Conservation (phyloP, 176 grass and related monocot species). For the Zea mays region DNA sequence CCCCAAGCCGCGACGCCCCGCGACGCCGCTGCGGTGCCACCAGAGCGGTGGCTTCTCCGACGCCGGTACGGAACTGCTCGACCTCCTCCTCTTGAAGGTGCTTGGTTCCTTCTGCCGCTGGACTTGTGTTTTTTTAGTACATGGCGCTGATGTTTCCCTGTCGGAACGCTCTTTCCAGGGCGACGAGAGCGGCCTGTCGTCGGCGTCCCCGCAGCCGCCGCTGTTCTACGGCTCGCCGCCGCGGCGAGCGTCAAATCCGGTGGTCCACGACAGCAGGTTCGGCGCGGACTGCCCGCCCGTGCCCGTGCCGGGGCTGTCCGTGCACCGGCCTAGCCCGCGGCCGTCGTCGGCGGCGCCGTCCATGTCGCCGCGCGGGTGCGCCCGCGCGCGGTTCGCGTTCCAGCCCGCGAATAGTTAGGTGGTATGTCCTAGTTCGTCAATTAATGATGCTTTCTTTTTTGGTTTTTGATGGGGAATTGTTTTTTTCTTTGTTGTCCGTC, state of each 20-base stretch:
- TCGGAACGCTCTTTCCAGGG: too few species aligned
- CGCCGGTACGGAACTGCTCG: constrained; percentile 62
- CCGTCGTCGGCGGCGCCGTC: not conserved
- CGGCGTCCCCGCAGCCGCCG: constrained; percentile 62
- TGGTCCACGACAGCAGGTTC: constrained; percentile 75
- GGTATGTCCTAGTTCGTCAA: too few species aligned
- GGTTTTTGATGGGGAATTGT: too few species aligned
- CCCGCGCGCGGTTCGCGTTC: constrained; percentile 54
- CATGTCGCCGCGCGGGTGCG: constrained; percentile 52
- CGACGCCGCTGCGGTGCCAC: too few species aligned
- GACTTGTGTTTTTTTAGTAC: not conserved
- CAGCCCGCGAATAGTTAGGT: too few species aligned
- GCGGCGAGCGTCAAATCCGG: constrained; percentile 66
- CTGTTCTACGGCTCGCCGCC: constrained; percentile 87
- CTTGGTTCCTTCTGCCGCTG: not conserved
- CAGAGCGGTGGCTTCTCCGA: too few species aligned
- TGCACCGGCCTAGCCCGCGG: constrained; percentile 31
- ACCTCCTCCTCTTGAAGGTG: constrained; percentile 69
- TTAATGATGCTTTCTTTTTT: too few species aligned
- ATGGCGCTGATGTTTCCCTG: too few species aligned
- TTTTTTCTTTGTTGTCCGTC: too few species aligned
- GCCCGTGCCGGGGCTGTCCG: constrained; percentile 34
- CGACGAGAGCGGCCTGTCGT: too few species aligned
- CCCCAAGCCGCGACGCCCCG: too few species aligned
- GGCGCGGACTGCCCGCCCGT: too few species aligned